Base-by-base conservation (phyloP, 2,329 filamentous ascomycete genomes). In the Alternaria hordeiaustralica region DNA sequence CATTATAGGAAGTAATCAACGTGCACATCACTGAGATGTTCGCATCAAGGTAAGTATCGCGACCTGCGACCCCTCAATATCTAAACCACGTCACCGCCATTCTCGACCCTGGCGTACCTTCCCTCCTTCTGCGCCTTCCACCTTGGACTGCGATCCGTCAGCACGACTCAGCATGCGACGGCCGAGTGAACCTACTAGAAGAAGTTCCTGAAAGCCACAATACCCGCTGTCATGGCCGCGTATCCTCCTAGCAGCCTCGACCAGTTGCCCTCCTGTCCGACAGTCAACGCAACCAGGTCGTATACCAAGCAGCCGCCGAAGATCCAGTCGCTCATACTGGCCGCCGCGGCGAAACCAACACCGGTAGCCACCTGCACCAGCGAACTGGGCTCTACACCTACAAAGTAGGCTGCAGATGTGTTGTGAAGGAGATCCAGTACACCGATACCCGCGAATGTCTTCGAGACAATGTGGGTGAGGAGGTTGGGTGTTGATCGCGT, bases 361-460 rank as follows among this genome's bases (percentile, higher is more conserved):
- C 84, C 86, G 0, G 87, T 89, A 10, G 85, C 69, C 0, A 84
- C 78, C 73, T 88, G 87, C 53, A 88, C 80, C 1, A 80, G 62
- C 3, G 76, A 78, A 11, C 77, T 82, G 1, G 87, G 84, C 3
- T 81, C 74, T 25, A 84, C 76, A 54, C 84, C 82, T 33, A 83
- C 80, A 73, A 84, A 87, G 72, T 86, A 89, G 2, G 86, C 87
- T 0, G 86, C 86, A 0, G 83, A 83, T 3, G 84, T 84, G 68
- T 89, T 89, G 78, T 89, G 87, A 44, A 89, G 73, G 11, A 89
- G 78, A 66, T 89, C 87, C 5, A 89, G 79, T 2, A 88, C 83
- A 6, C 87, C 87, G 60, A 89, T 88, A 6, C 87, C 87, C 0
- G 87, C 86, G 68, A 88, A 89, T 0, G 86, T 87, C 73, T 88